Conservation (phyloP, 495 filamentous ascomycete species). For the Penicillium pancosmium region DNA sequence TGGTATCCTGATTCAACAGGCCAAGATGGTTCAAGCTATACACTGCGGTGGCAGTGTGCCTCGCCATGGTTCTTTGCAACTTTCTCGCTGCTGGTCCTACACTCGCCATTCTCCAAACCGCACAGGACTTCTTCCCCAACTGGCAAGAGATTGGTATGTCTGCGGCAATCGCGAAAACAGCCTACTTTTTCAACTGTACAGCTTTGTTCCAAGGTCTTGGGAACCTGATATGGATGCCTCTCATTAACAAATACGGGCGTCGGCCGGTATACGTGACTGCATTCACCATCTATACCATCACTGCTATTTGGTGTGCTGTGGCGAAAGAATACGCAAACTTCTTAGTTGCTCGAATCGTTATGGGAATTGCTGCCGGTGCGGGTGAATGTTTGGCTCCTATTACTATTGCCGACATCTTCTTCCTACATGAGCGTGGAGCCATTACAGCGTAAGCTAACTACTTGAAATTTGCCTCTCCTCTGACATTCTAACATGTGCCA, state of each 20-base stretch:
- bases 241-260: constrained; percentile 57
- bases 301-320: constrained; percentile 48
- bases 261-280: constrained; percentile 54
- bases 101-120: constrained; percentile 51
- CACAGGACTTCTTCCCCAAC: constrained; percentile 41
- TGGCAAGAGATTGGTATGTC: constrained; percentile 30
- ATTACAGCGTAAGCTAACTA: constrained; percentile 38
- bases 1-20: constrained; percentile 29
- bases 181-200: constrained; percentile 56
- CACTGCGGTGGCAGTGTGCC: constrained; percentile 48
- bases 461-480: too few relatives aligned
- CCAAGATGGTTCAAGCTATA: constrained; percentile 50
- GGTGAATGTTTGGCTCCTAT: constrained; percentile 55
- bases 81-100: constrained; percentile 57
- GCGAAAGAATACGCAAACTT: constrained; percentile 46
- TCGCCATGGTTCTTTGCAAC: constrained; percentile 58
- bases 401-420: constrained; percentile 61
- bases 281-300: constrained; percentile 47
- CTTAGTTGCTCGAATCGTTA: constrained; percentile 48
- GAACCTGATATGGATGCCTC: constrained; percentile 58
- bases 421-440: constrained; percentile 58
- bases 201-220: constrained; percentile 53
- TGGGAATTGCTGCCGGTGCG: constrained; percentile 55
- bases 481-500: neutral
- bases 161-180: constrained; percentile 45